phyloP scores from a whole-genome alignment of 2,329 filamentous ascomycete species.

The Colletotrichum aenigma region DNA sequence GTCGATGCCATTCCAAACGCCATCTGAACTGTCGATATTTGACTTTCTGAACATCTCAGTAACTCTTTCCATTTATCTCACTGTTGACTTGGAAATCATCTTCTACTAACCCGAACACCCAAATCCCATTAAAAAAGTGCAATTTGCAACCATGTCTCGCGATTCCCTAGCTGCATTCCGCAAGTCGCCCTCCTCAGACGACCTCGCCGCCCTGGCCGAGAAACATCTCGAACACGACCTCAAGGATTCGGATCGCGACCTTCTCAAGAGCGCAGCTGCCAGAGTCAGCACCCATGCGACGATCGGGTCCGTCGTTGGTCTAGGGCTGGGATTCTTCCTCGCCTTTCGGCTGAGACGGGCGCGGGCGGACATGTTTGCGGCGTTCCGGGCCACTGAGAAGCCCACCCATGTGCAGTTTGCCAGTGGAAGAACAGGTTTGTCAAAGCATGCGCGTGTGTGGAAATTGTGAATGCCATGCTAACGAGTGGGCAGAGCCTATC shows the following conservation, averaged over 20 bases:
- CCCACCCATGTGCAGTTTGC: constrained; percentile 67
- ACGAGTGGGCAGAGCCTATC: constrained; percentile 50
- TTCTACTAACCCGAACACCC: background rate
- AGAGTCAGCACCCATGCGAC: constrained; percentile 60
- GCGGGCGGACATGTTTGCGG: constrained; percentile 63
- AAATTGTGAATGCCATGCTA: background rate
- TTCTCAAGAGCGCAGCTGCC: constrained; percentile 57
- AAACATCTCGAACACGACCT: constrained; percentile 62
- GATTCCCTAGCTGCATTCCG: constrained; percentile 37
- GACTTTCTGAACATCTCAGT: background rate
- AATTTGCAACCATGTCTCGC: constrained; percentile 5
- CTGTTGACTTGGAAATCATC: background rate
- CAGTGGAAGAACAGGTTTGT: constrained; percentile 59
- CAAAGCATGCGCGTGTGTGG: background rate
- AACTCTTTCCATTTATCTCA: background rate
- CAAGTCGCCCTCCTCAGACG: constrained; percentile 40
- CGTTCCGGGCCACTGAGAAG: constrained; percentile 64
- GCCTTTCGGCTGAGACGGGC: constrained; percentile 61
- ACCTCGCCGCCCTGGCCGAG: constrained; percentile 59
- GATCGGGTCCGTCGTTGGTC: constrained; percentile 63
- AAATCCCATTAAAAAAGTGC: background rate
- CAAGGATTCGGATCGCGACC: constrained; percentile 60
- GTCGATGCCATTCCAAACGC: background rate
- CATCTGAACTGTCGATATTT: background rate
- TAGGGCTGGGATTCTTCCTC: constrained; percentile 62